Conservation (phyloP, 129 eudicot species). For the Oenanthe sinensis region DNA sequence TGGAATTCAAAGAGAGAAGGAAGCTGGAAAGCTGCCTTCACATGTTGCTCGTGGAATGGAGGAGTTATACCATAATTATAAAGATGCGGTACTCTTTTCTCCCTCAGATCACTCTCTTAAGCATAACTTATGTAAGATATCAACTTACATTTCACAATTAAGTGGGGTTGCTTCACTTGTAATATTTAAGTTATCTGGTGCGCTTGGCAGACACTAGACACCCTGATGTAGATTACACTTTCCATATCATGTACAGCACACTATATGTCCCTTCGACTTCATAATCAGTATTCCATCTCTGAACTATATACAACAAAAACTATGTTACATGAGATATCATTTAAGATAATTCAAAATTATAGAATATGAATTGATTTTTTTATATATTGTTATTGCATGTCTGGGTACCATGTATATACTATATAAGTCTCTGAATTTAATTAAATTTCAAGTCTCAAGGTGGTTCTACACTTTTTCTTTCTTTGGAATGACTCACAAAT, state of each 20-base stretch:
- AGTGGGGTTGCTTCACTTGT: not conserved
- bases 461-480: not conserved
- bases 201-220: not conserved
- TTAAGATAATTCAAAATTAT: too few relatives aligned
- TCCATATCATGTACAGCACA: not conserved
- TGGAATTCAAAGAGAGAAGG: constrained; percentile 66
- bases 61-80: constrained; percentile 78
- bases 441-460: not conserved
- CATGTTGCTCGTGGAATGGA: constrained; percentile 65
- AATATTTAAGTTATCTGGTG: not conserved
- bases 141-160: constrained; percentile 12
- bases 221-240: not conserved
- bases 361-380: too few relatives aligned
- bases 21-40: constrained; percentile 67
- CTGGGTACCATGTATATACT: too few relatives aligned
- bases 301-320: not conserved
- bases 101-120: constrained; percentile 14
- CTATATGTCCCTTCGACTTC: not conserved
- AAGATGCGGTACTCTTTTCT: constrained; percentile 61
- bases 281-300: not conserved
- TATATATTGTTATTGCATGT: too few relatives aligned
- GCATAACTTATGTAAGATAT: constrained; percentile 8
- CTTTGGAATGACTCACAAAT: not conserved
- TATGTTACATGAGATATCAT: not conserved
- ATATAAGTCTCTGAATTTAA: too few relatives aligned